These are phyloP conservation scores for Syncephalastrum contaminatum DNA, from an alignment of 371 early-diverging fungal genomes.

Conservation along the genomic window DNA sequence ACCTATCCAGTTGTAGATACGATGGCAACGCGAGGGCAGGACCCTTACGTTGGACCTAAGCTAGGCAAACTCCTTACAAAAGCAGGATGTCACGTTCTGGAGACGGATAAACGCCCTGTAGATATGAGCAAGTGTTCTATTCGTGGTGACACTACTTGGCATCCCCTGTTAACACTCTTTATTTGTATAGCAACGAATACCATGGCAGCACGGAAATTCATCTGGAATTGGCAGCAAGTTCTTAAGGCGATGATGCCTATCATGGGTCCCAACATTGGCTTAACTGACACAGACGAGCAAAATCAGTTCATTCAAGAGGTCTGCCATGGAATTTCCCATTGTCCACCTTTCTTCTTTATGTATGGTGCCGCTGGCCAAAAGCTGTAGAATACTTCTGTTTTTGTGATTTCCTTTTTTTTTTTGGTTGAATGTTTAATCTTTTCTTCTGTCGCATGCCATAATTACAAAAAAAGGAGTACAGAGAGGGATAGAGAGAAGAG, in stretches of 20 bases:
- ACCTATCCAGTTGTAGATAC: conserved; percentile 13
- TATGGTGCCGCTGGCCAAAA: conserved; percentile 4
- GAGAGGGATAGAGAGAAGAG: too few relatives aligned
- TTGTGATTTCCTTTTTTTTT: too few relatives aligned
- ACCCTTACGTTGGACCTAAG: conserved; percentile 19
- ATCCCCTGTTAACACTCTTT: neutral
- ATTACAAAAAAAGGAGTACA: conserved; percentile 8
- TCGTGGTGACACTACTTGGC: neutral
- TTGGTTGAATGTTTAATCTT: neutral
- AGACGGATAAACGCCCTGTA: conserved; percentile 14
- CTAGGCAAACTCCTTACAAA: conserved; percentile 11
- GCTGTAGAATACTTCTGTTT: neutral
- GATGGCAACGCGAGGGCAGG: conserved; percentile 19
- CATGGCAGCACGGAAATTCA: conserved; percentile 17
- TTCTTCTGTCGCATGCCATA: conserved; percentile 8
- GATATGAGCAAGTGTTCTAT: conserved; percentile 20
- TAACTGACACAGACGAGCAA: neutral
- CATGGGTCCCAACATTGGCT: conserved; percentile 14
- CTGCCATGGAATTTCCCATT: neutral
- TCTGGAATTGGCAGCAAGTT: conserved; percentile 24
- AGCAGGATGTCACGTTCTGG: conserved; percentile 15
- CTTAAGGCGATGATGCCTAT: conserved; percentile 15
- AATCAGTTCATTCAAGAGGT: neutral
- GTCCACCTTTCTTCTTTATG: conserved; percentile 5
- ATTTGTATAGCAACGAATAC: conserved; percentile 12